Percentiles rank a stretch among this genome's conserved stretches.
Evolutionary conservation across 2,329 filamentous ascomycete genomes (phyloP).

Genomic region (Scedosporium minutisporum): DNA sequence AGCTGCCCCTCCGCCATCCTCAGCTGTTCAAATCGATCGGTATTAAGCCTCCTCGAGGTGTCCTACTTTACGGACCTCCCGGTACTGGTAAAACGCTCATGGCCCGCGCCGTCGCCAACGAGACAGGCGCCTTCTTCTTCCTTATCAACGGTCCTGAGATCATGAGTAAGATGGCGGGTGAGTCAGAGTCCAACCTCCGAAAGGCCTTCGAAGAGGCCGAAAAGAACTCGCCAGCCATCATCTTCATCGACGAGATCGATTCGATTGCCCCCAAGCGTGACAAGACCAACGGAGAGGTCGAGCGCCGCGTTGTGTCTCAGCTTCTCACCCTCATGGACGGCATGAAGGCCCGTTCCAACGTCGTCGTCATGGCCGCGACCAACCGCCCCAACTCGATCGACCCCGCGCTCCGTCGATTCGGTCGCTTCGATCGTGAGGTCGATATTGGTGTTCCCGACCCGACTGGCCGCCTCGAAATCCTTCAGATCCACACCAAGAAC

Average conservation of each 20-base stretch:
- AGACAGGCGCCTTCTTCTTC: conserved; percentile 99
- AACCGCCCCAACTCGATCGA: conserved; percentile 99
- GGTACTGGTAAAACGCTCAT: conserved; percentile 99
- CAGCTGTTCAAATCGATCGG: conserved; percentile 99
- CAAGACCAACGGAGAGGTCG: conserved; percentile 98
- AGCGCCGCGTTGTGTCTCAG: conserved; percentile 96
- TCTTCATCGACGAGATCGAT: conserved; percentile 99
- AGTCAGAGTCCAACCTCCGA: conserved; percentile 94
- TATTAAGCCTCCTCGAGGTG: conserved; percentile 98
- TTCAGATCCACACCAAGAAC: conserved; percentile 99
- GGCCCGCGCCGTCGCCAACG: conserved; percentile 97
- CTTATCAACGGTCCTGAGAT: conserved; percentile 98
- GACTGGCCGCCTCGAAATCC: conserved; percentile 95
- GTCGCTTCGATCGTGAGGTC: conserved; percentile 97
- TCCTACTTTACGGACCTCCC: conserved; percentile 89
- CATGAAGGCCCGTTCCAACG: conserved; percentile 98
- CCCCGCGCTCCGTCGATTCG: conserved; percentile 92
- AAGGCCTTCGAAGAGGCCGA: conserved; percentile 99
- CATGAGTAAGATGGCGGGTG: conserved; percentile 99
- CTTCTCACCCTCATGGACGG: conserved; percentile 97
- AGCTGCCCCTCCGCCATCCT: conserved; percentile 90
- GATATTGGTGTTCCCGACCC: conserved; percentile 98
- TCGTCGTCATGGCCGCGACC: conserved; percentile 98
- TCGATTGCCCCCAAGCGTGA: conserved; percentile 99
- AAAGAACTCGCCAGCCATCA: conserved; percentile 98